Conservation (phyloP, 2,329 filamentous ascomycete genomes). For the Sclerotinia spermophila region DNA sequence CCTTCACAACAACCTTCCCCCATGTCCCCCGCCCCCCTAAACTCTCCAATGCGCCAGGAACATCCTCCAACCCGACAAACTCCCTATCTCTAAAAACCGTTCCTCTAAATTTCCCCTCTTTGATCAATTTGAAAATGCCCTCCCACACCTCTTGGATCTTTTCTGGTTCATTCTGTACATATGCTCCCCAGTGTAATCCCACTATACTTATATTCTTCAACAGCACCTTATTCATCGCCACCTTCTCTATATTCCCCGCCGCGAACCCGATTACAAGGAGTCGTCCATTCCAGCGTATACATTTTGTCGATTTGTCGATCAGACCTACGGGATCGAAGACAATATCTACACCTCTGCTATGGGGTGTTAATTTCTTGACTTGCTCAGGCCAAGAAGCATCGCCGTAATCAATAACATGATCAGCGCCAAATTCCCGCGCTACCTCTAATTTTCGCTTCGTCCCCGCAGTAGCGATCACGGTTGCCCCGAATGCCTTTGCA, state of each 20-base stretch:
- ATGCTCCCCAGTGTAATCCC: conserved; percentile 88
- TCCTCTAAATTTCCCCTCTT: conserved; percentile 71
- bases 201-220: conserved; percentile 91
- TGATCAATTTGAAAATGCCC: conserved; percentile 74
- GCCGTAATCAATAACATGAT: conserved; percentile 76
- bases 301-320: conserved; percentile 84
- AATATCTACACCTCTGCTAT: conserved; percentile 71
- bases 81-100: conserved; percentile 80
- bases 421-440: conserved; percentile 76
- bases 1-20: conserved; percentile 92
- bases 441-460: conserved; percentile 75
- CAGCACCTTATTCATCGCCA: conserved; percentile 86
- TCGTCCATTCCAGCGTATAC: conserved; percentile 88
- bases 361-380: conserved; percentile 75
- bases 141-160: conserved; percentile 73
- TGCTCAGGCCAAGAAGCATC: conserved; percentile 59
- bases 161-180: conserved; percentile 68
- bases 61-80: conserved; percentile 76
- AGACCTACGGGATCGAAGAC: conserved; percentile 93
- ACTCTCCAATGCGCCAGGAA: conserved; percentile 72
- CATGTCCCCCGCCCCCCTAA: conserved; percentile 80
- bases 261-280: conserved; percentile 88
- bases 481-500: conserved; percentile 87
- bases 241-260: conserved; percentile 80
- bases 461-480: conserved; percentile 88